A percentile compares a stretch with the other conserved stretches of the same genome.
These are phyloP conservation scores for Hymenoscyphus salicellus DNA, from an alignment of 2,329 filamentous ascomycete species.

Conservation along the genomic window DNA sequence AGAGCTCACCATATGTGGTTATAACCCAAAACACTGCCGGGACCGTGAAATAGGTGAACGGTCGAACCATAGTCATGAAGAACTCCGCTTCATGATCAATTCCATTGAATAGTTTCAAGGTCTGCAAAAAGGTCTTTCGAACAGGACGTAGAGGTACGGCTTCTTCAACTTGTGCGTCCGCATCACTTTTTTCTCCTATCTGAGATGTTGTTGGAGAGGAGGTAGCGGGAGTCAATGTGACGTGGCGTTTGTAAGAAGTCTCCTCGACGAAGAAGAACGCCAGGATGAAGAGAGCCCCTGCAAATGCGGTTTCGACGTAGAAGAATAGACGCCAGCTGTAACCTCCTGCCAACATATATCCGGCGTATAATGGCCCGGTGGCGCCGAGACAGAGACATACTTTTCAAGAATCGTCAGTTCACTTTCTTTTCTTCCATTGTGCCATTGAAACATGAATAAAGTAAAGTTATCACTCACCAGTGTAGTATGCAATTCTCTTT, in stretches of 20 bases:
- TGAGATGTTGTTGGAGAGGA: conserved; percentile 6
- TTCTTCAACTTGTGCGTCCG: conserved; percentile 31
- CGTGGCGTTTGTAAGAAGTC: conserved; percentile 48
- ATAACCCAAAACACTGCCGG: conserved; percentile 51
- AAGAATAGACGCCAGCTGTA: conserved; percentile 61
- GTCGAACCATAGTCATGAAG: conserved; percentile 45
- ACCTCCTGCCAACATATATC: conserved; percentile 58
- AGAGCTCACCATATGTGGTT: conserved; percentile 43
- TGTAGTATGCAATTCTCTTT: conserved; percentile 59
- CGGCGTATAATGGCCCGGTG: conserved; percentile 55
- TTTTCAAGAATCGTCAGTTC: conserved; percentile 21
- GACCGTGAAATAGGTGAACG: conserved; percentile 47
- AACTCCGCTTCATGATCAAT: conserved; percentile 44
- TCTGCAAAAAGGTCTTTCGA: conserved; percentile 42
- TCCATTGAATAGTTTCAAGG: conserved; percentile 44
- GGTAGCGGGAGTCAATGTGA: conserved; percentile 24
- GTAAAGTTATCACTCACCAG: conserved; percentile 37
- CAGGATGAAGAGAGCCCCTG: conserved; percentile 38
- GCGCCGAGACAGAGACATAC: conserved; percentile 55
- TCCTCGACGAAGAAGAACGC: conserved; percentile 60
- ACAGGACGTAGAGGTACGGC: conserved; percentile 30
- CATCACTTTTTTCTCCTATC: conserved; percentile 19
- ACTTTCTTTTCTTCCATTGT: neutral
- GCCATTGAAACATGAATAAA: neutral
- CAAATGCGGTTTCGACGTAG: conserved; percentile 58